A percentile compares a stretch with the other conserved stretches of the same genome.
phyloP scores from a whole-genome alignment of 805 yeast genomes.

The Saturnispora galanensis region DNA sequence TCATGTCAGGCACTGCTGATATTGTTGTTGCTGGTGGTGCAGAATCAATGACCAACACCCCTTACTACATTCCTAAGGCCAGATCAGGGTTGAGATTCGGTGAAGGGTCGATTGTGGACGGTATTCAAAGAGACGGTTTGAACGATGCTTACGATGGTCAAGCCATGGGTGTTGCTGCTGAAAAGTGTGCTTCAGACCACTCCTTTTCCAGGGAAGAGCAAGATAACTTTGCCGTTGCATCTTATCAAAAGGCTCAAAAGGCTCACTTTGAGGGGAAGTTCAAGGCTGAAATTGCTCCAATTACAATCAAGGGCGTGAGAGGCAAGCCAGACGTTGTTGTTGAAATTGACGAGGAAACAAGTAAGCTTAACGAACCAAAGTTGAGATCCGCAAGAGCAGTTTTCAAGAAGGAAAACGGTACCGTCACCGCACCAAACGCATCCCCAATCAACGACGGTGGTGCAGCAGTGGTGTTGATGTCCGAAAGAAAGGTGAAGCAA shows the following conservation, averaged over 20 bases:
- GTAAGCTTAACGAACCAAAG: conserved; percentile 67
- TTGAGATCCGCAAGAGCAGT: conserved; percentile 84
- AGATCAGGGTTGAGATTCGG: conserved; percentile 91
- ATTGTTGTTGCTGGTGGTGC: conserved; percentile 96
- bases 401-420: conserved; percentile 87
- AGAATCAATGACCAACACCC: conserved; percentile 93
- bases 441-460: conserved; percentile 97
- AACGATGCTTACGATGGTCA: conserved; percentile 80
- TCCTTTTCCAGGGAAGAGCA: conserved; percentile 72
- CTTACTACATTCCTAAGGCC: conserved; percentile 80
- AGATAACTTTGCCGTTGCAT: conserved; percentile 76
- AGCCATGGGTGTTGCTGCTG: conserved; percentile 97
- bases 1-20: conserved; percentile 81
- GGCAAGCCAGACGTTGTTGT: conserved; percentile 78
- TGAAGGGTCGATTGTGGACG: conserved; percentile 70
- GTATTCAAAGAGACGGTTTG: conserved; percentile 86
- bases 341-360: conserved; percentile 72
- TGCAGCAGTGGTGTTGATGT: conserved; percentile 85
- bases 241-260: conserved; percentile 77
- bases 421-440: conserved; percentile 96
- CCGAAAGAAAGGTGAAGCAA: conserved; percentile 77
- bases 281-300: conserved; percentile 70
- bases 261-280: conserved; percentile 82
- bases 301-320: conserved; percentile 81
- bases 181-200: conserved; percentile 86